Base-by-base conservation (phyloP, 148 eudicot genomes). In the Camellia lanceoleosa region DNA sequence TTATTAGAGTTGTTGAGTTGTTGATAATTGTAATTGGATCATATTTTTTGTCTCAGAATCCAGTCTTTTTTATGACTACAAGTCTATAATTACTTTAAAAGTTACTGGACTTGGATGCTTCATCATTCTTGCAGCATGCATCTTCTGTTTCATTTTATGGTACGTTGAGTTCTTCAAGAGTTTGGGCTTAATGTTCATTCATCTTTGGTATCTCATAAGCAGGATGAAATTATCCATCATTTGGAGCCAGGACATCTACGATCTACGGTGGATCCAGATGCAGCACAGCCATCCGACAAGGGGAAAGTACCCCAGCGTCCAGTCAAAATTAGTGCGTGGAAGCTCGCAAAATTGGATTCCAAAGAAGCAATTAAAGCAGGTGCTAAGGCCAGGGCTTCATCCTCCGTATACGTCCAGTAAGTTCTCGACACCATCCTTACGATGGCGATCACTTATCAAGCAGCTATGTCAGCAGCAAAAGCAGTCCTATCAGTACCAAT, bases 361-460 rank as follows among this genome's bases (percentile, higher is more conserved):
- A 85, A 78, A 46, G 98, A 95, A 83, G 98, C 94, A 3, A 84
- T 87, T 4, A 95, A 93, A 85, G 98, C 98, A n/a, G 97, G 91
- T 63, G 97, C 92, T 18, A 93, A 90, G 87, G 98, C 98, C 59
- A 84, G 97, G 77, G 97, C 98, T 19, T 95, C 98, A 19, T 95
- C 97, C 9, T 95, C 98, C 9, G 96, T 95, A 7, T 95, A 11
- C 97, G 97, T 20, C 97, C 97, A 10, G 55, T 93, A 23, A 79
- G 88, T 44, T 84, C 92, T 43, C 85, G 84, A 16, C 90, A 80
- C 20, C 88, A 88, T 3, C 89, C 82, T 14, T 90, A 90, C 61
- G 89, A 89, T 59, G 81, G 81, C 5, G 97, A 91, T 71, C 88
- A 85, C 60, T 58, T 91, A 75, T 91, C 98, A 2, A 91, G 92